Conservation (phyloP, 2,329 filamentous ascomycete species). For the Microsporum audouinii region DNA sequence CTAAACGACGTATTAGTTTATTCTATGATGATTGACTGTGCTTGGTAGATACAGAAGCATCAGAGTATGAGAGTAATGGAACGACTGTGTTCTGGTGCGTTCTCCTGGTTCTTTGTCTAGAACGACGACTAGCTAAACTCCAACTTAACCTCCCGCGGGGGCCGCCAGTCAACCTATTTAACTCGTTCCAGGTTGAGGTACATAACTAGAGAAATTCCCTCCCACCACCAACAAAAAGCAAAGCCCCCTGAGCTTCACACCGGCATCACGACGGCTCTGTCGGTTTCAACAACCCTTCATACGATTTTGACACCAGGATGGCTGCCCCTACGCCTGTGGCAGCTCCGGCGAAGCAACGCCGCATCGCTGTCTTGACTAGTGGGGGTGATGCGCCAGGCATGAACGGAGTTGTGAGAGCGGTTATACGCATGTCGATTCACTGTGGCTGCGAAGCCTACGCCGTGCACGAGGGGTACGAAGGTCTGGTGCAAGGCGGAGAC, state of each 20-base stretch:
- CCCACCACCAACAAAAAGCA: neutral
- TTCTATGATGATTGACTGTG: too few species aligned
- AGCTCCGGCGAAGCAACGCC: constrained; percentile 28
- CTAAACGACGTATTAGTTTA: too few species aligned
- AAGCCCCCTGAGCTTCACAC: neutral
- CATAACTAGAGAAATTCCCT: neutral
- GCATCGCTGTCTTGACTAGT: constrained; percentile 85
- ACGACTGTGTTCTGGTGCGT: too few species aligned
- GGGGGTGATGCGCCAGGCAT: constrained; percentile 91
- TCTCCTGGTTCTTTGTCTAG: neutral
- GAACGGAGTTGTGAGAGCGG: constrained; percentile 81
- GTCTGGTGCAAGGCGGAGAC: constrained; percentile 76
- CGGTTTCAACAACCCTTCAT: neutral
- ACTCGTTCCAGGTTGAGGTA: neutral
- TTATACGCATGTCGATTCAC: constrained; percentile 83
- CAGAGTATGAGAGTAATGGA: too few species aligned
- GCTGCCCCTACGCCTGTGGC: neutral
- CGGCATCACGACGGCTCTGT: neutral
- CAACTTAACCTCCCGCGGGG: neutral
- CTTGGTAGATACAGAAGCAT: too few species aligned
- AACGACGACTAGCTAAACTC: neutral
- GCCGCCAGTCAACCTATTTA: too few species aligned
- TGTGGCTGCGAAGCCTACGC: constrained; percentile 69
- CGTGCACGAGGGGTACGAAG: constrained; percentile 91
- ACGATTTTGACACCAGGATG: neutral